Percentiles rank a stretch among this genome's conserved stretches.
These are phyloP conservation scores for Aeminium ludgeri DNA, from an alignment of 495 filamentous ascomycete genomes.

Conservation along the genomic window DNA sequence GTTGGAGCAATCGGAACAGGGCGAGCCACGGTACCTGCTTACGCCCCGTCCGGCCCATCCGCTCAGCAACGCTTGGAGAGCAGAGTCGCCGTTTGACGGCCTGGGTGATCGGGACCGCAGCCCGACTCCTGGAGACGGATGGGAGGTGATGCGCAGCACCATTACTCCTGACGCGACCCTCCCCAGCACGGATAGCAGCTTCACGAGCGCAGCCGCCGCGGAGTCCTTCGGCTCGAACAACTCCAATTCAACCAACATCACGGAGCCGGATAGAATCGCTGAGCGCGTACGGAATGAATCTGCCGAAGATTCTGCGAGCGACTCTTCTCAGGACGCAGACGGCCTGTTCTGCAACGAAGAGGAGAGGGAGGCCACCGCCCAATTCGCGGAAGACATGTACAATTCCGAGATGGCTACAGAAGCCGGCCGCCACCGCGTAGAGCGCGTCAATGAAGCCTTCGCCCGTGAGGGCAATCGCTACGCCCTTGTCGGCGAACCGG, in stretches of 20 bases:
- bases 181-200: constrained; percentile 66
- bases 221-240: constrained; percentile 23
- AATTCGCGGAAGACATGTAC: constrained; percentile 10
- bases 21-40: too few species aligned
- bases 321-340: constrained; percentile 11
- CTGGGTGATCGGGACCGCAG: constrained; percentile 73
- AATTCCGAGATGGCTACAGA: not conserved
- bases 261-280: constrained; percentile 4
- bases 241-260: not conserved
- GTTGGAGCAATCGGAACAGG: constrained; percentile 4
- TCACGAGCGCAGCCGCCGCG: constrained; percentile 46
- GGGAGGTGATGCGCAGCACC: constrained; percentile 66
- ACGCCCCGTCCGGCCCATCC: too few species aligned
- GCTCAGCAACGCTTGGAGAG: constrained; percentile 17
- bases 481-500: constrained; percentile 6
- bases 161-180: constrained; percentile 65
- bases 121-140: constrained; percentile 37
- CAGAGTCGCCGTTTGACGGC: constrained; percentile 37
- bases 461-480: constrained; percentile 8
- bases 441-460: not conserved
- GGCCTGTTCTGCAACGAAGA: constrained; percentile 11
- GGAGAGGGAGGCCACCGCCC: not conserved
- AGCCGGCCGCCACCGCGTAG: constrained; percentile 5
- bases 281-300: not conserved
- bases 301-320: constrained; percentile 5